Evolutionary conservation across 2,329 filamentous ascomycete genomes (phyloP).

Genomic region (Ophiognomonia clavigignenti-juglandacearum): DNA sequence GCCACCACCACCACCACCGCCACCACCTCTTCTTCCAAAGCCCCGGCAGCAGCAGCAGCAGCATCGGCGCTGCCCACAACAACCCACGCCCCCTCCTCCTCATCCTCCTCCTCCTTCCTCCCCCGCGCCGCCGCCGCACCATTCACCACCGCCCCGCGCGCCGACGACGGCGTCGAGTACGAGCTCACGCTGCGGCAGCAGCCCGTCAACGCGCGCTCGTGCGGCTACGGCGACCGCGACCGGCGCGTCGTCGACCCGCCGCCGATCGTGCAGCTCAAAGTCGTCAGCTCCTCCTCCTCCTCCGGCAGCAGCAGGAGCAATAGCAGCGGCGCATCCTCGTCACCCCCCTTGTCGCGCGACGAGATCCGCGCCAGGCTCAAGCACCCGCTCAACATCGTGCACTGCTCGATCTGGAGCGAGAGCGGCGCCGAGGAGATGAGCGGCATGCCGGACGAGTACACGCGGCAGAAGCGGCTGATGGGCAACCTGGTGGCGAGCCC

Average conservation of each 20-base stretch:
- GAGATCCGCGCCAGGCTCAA: conserved; percentile 49
- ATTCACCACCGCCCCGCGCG: not conserved
- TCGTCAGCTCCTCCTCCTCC: no score
- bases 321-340: no score
- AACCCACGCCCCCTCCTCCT: no score
- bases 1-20: not conserved
- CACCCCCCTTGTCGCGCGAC: conserved; percentile 47
- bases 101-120: no score
- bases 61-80: no score
- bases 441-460: conserved; percentile 65
- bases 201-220: conserved; percentile 71
- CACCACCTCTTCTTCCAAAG: no score
- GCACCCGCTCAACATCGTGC: conserved; percentile 65
- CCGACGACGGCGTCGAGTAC: conserved; percentile 26
- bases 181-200: conserved; percentile 67
- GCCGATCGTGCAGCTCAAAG: conserved; percentile 70
- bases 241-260: conserved; percentile 78
- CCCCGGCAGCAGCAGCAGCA: no score
- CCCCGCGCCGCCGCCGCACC: no score
- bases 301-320: no score
- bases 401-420: conserved; percentile 72
- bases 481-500: conserved; percentile 73
- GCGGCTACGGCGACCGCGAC: conserved; percentile 78
- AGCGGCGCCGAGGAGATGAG: conserved; percentile 63
- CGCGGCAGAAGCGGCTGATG: conserved; percentile 72